Evolutionary conservation across 345 rosid genomes (phyloP).

Genomic region (Eucalyptus marginata): DNA sequence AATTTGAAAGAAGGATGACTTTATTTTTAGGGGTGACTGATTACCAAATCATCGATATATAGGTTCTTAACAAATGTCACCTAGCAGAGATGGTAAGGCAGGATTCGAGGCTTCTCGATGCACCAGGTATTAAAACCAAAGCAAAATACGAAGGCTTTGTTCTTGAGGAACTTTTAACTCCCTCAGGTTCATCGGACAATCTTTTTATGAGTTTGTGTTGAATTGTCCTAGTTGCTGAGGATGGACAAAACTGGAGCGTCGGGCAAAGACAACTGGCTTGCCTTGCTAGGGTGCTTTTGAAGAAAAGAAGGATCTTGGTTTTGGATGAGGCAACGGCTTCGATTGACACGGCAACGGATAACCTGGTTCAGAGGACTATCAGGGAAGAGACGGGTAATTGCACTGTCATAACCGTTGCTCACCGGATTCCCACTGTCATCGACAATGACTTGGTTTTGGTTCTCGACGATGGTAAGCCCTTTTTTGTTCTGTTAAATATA

Average conservation of each 20-base stretch:
- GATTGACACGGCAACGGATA: slow-evolving; percentile 17
- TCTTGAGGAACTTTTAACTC: background rate
- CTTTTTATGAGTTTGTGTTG: slow-evolving; percentile 3
- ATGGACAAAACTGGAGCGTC: slow-evolving; percentile 89
- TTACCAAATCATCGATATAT: background rate
- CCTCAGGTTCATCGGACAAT: background rate
- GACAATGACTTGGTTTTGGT: slow-evolving; percentile 84
- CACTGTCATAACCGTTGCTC: slow-evolving; percentile 81
- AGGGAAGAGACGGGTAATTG: slow-evolving; percentile 62
- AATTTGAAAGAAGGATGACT: background rate
- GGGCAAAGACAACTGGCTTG: slow-evolving; percentile 94
- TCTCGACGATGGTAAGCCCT: slow-evolving; percentile 53
- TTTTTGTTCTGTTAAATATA: background rate
- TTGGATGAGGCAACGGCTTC: background rate
- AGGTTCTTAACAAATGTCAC: slow-evolving; percentile 52
- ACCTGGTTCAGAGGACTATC: slow-evolving; percentile 60
- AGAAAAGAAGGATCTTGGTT: background rate
- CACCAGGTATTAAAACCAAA: slow-evolving; percentile 17
- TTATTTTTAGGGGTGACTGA: background rate
- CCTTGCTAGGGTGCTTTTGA: slow-evolving; percentile 58
- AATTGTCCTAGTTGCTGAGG: slow-evolving; percentile 40
- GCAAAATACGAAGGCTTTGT: background rate
- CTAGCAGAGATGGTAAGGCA: slow-evolving; percentile 35
- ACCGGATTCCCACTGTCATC: slow-evolving; percentile 71
- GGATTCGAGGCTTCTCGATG: slow-evolving; percentile 47